Evolutionary conservation across 805 yeast species (phyloP), one percentile per base, ranked within the genome.

Genomic region (Lipomyces sp.): DNA sequence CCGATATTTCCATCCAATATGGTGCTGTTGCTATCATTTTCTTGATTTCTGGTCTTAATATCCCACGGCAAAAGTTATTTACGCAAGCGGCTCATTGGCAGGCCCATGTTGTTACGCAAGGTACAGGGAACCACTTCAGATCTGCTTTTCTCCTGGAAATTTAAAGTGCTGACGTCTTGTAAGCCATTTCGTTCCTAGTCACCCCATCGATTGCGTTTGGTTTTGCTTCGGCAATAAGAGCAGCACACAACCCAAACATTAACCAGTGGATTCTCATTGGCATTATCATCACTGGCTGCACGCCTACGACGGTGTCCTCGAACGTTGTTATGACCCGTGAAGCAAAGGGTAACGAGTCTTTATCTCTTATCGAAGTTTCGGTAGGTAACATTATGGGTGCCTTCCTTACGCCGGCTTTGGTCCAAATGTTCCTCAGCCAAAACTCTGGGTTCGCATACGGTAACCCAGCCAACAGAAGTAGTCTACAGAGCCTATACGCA

Each of bases 301-400:
- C 96, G 76, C 97, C 97, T 35, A 92, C 97, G 7, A 92, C 97
- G 0, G 96, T 92, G 24, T 86, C 93, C 0, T 91, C 97, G 1
- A 92, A 92, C 75, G 97, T 92, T 35, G 93, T 92, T 35, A 92
- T 92, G 97, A 92, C 97, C 4, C 83, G 87, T 62, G 84, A 84
- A 65, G 97, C 97, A 0, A 87, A 88, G 71, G 97, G 97, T 7
- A 90, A 92, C 77, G 93, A 86, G 70, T 78, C 89, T 18, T 78
- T 92, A 62, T 88, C 96, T 24, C 80, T 91, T 5, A 88, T 95
- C 75, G 96, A 91, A 76, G 97, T 92, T 8, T 86, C 92, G 65
- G 83, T 92, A 42, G 97, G 97, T 1, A 92, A 92, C 74, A 74
- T 92, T 58, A 74, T 91, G 54, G 97, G 97, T 2, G 95, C 95